Evolutionary conservation across 257 asterid genomes (phyloP).

Genomic region (Fraxinus anomala): DNA sequence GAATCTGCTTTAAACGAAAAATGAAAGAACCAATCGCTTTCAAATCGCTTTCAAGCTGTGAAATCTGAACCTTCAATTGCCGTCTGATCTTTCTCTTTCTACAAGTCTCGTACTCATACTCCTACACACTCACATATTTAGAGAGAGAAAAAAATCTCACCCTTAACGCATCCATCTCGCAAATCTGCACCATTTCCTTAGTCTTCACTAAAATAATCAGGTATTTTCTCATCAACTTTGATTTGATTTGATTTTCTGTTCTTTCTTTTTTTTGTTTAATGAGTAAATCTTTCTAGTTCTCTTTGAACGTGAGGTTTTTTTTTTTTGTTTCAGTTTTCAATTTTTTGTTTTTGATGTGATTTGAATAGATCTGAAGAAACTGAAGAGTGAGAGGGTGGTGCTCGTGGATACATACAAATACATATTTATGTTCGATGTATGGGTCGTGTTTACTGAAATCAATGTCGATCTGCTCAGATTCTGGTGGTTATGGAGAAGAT

Average conservation of each 20-base stretch:
- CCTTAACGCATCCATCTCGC: neutral
- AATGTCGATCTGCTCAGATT: neutral
- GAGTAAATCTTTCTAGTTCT: neutral
- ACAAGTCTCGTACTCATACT: neutral
- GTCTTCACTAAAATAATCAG: slow-evolving; percentile 25
- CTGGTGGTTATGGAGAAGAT: neutral
- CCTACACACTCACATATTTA: no score
- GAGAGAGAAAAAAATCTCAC: slow-evolving; percentile 19
- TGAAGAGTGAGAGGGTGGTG: slow-evolving; percentile 38
- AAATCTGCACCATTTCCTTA: slow-evolving; percentile 26
- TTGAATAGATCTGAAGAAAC: slow-evolving; percentile 82
- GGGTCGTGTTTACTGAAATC: neutral
- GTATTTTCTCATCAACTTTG: slow-evolving; percentile 19
- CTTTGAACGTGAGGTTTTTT: slow-evolving; percentile 2
- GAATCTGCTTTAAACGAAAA: slow-evolving; percentile 26
- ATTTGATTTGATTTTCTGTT: neutral
- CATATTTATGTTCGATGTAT: slow-evolving; percentile 46
- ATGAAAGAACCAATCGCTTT: neutral
- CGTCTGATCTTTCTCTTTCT: slow-evolving; percentile 19
- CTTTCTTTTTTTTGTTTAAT: neutral
- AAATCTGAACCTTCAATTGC: slow-evolving; percentile 20
- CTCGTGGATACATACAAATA: slow-evolving; percentile 27
- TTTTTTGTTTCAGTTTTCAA: slow-evolving; percentile 10
- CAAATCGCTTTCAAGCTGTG: slow-evolving; percentile 12
- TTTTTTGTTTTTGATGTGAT: slow-evolving; percentile 18